Evolutionary conservation across 2,329 filamentous ascomycete species (phyloP), one percentile per base, ranked within the genome.

Genomic region (Aurifilum marmelostoma): DNA sequence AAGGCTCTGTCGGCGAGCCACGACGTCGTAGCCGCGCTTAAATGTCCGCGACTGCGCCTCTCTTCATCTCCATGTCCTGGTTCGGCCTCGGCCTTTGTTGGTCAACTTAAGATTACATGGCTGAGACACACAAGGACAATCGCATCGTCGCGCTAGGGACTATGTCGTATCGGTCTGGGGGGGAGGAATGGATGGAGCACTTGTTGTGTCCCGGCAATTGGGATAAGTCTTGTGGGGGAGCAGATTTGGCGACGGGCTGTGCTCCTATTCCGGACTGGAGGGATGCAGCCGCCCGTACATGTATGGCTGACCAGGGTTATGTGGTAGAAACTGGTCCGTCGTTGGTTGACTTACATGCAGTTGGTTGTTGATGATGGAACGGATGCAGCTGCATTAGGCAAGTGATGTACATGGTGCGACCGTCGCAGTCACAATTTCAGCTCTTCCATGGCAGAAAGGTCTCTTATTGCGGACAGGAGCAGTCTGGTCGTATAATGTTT

Each of bases 1-100:
- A 24, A 21, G 32, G 29, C 9, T 14, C 29, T 2, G 32, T 37
- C n/a, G 27, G 18, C 29, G 18, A 7, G 7, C 16, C 3, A 34
- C 27, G 16, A 32, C 32, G 56, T 59, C 32, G 56, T 32, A 59
- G 29, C 56, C 29, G 56, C 56, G 32, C 56, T 59, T 59, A 59
- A 24, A 3, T 47, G 43, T 37, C 12, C 9, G 56, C 32, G 32
- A 21, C 56, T 59, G 56, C 56, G 32, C 32, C 52, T 56, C 52
- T 56, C 14, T 24, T 12, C 27, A 0, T 54, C 1, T 12, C 14
- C 27, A 8, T 34, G 34, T n/a, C 21, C 11, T 47, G n/a, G n/a
- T 39, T 39, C 34, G 4, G 9, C 37, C 37, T 39, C 9, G 11
- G 9, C 43, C 7, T 47, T 47, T 21, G n/a, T 47, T n/a, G 27